Conservation (phyloP, 2,329 filamentous ascomycete species). For the Cryphonectria naterciae region DNA sequence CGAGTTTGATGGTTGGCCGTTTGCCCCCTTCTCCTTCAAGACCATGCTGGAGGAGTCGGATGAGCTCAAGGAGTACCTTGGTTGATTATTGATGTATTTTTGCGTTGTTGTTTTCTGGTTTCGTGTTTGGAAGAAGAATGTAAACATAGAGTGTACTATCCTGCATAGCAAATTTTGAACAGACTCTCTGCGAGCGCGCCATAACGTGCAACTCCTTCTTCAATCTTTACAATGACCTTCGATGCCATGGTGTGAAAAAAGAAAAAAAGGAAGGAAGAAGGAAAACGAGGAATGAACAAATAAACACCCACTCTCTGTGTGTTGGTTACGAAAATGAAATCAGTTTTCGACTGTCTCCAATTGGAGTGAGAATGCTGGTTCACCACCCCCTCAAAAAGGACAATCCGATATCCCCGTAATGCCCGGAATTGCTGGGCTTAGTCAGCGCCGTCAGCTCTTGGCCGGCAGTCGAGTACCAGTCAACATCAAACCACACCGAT, state of each 20-base stretch:
- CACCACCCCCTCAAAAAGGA: not conserved
- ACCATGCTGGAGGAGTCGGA: constrained; percentile 82
- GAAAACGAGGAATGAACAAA: not conserved
- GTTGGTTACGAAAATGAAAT: not conserved
- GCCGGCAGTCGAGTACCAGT: not conserved
- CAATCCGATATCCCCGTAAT: constrained; percentile 3
- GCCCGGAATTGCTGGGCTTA: not conserved
- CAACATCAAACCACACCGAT: not conserved
- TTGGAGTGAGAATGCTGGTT: not conserved
- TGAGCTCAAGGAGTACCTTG: constrained; percentile 59
- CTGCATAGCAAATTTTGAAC: constrained; percentile 2
- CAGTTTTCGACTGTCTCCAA: not conserved
- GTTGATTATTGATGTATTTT: constrained; percentile 30
- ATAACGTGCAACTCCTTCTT: not conserved
- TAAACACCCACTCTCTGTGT: not conserved
- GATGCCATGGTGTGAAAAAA: not conserved
- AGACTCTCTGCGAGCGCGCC: not conserved
- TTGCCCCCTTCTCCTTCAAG: constrained; percentile 88
- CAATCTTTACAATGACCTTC: not conserved
- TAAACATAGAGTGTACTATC: constrained; percentile 5
- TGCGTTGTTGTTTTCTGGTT: not conserved
- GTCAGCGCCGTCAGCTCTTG: not conserved
- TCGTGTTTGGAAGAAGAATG: not conserved
- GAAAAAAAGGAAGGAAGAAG: not conserved
- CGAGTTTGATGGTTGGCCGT: constrained; percentile 84